phyloP scores from a whole-genome alignment of 768 basidiomycete genomes.

The Auriscalpium vulgare region DNA sequence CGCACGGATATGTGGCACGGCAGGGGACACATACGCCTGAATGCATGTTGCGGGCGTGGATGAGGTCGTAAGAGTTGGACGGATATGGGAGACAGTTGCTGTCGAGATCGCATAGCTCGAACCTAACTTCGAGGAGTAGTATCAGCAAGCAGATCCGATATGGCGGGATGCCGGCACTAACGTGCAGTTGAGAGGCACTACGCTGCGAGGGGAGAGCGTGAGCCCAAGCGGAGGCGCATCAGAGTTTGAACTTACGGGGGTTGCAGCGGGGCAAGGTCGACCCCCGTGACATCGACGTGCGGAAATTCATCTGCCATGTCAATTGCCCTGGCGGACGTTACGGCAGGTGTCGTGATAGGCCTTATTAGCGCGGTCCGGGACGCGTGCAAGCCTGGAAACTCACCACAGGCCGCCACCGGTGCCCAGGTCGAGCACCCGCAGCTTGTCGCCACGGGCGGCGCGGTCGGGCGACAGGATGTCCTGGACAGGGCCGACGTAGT shows the following conservation, averaged over 20 bases:
- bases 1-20: conserved; percentile 8
- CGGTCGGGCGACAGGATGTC: conserved; percentile 38
- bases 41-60: conserved; percentile 64
- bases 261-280: conserved; percentile 68
- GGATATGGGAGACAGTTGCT: conserved; percentile 54
- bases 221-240: neutral
- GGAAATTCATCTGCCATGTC: conserved; percentile 71
- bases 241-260: conserved; percentile 40
- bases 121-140: conserved; percentile 30
- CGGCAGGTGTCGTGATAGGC: neutral
- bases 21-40: conserved; percentile 46
- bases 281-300: conserved; percentile 53
- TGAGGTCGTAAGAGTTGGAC: conserved; percentile 53
- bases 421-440: conserved; percentile 55
- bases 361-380: neutral
- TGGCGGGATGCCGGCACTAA: conserved; percentile 29
- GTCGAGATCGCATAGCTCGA: conserved; percentile 66
- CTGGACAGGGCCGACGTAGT: conserved; percentile 59
- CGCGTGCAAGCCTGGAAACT: conserved; percentile 4
- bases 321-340: conserved; percentile 43
- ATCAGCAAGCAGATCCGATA: neutral
- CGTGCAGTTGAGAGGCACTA: conserved; percentile 68
- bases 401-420: conserved; percentile 62
- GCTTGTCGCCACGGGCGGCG: conserved; percentile 17
- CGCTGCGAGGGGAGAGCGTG: conserved; percentile 27